Evolutionary conservation across 805 yeast genomes (phyloP).

Genomic region (Aciculoconidium aculeatum): DNA sequence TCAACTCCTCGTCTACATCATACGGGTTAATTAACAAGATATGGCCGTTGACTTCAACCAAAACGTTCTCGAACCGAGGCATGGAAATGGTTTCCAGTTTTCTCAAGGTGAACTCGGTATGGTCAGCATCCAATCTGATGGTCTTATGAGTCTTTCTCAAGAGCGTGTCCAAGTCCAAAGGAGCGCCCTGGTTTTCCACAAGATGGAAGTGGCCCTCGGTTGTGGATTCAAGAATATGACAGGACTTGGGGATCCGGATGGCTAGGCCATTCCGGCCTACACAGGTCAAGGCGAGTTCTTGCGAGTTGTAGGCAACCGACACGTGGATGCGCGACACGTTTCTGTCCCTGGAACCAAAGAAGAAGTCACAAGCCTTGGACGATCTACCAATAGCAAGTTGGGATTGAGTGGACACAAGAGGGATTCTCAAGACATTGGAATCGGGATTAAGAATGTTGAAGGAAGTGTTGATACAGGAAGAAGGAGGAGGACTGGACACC

Average conservation of each 20-base stretch:
- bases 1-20: slow-evolving; percentile 37
- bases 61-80: slow-evolving; percentile 57
- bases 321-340: slow-evolving; percentile 67
- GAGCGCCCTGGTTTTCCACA: slow-evolving; percentile 18
- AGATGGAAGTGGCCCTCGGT: slow-evolving; percentile 14
- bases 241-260: slow-evolving; percentile 53
- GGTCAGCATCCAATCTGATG: slow-evolving; percentile 34
- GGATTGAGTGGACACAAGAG: slow-evolving; percentile 34
- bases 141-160: slow-evolving; percentile 22
- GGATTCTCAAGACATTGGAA: slow-evolving; percentile 27
- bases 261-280: slow-evolving; percentile 78
- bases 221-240: slow-evolving; percentile 24
- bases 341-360: slow-evolving; percentile 43
- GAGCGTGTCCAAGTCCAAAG: slow-evolving; percentile 14
- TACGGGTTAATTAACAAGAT: slow-evolving; percentile 45
- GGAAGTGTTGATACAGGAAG: slow-evolving; percentile 26
- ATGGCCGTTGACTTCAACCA: slow-evolving; percentile 70
- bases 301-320: slow-evolving; percentile 38
- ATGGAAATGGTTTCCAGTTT: slow-evolving; percentile 59
- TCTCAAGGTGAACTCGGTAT: slow-evolving; percentile 52
- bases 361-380: slow-evolving; percentile 49
- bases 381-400: slow-evolving; percentile 61
- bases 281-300: slow-evolving; percentile 55
- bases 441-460: slow-evolving; percentile 33
- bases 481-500: slow-evolving; percentile 8